These are phyloP conservation scores for Cyclocybe aegerita DNA, from an alignment of 768 basidiomycete species.

Conservation along the genomic window DNA sequence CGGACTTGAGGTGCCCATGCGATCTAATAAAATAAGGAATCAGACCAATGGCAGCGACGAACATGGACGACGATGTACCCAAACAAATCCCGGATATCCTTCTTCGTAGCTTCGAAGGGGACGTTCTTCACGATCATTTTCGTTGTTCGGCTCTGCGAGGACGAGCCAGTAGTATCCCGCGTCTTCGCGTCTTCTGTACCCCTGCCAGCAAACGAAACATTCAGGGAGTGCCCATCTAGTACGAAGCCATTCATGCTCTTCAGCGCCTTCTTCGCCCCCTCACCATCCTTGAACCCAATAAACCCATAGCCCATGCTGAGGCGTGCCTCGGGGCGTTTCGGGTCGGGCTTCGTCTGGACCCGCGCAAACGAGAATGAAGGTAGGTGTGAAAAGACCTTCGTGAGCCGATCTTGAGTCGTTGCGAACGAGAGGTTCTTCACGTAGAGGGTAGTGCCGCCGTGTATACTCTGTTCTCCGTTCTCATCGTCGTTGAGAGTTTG, in stretches of 20 bases:
- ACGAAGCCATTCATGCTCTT: slow-evolving; percentile 79
- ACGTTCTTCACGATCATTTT: slow-evolving; percentile 99
- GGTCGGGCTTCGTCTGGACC: slow-evolving; percentile 89
- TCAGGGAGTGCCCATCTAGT: slow-evolving; percentile 83
- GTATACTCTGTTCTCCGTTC: slow-evolving; percentile 41
- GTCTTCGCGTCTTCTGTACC: slow-evolving; percentile 61
- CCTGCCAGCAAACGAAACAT: slow-evolving; percentile 84
- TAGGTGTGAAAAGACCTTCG: slow-evolving; percentile 67
- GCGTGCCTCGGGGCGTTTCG: slow-evolving; percentile 59
- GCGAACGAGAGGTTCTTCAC: slow-evolving; percentile 94
- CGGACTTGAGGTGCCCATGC: slow-evolving; percentile 92
- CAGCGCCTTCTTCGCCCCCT: slow-evolving; percentile 72
- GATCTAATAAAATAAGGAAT: slow-evolving; percentile 45
- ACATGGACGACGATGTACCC: slow-evolving; percentile 49
- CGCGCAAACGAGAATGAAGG: slow-evolving; percentile 85
- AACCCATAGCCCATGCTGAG: slow-evolving; percentile 98
- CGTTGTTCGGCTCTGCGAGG: slow-evolving; percentile 64
- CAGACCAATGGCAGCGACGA: not conserved
- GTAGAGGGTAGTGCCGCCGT: slow-evolving; percentile 81
- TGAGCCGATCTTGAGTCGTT: slow-evolving; percentile 77
- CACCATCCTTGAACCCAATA: slow-evolving; percentile 79
- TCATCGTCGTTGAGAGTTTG: slow-evolving; percentile 31
- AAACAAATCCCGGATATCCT: slow-evolving; percentile 88
- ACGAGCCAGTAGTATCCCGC: slow-evolving; percentile 31
- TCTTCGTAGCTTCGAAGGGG: slow-evolving; percentile 94